These are phyloP conservation scores for Cryomyces minteri DNA, from an alignment of 495 filamentous ascomycete species.

Conservation along the genomic window DNA sequence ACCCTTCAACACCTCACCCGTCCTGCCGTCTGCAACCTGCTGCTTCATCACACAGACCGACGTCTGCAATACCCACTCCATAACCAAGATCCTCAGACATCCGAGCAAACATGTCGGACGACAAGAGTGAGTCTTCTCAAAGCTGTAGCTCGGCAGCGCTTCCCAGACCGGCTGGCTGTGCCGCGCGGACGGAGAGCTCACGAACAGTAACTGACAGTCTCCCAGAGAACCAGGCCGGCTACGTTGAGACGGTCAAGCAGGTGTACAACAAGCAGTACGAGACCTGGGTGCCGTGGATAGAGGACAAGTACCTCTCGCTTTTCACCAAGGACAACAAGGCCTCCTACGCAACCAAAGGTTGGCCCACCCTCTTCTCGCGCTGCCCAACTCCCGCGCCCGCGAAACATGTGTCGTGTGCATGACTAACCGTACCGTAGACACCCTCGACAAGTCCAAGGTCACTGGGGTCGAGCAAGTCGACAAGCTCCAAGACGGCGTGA, in stretches of 20 bases:
- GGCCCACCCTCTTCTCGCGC: constrained; percentile 1
- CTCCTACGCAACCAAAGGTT: constrained; percentile 43
- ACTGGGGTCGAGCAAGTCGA: constrained; percentile 41
- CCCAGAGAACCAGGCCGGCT: background rate
- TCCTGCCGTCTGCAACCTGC: too few species aligned
- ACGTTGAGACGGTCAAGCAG: constrained; percentile 32
- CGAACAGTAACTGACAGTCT: too few species aligned
- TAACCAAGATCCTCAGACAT: too few species aligned
- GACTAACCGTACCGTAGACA: constrained; percentile 24
- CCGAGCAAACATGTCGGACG: too few species aligned
- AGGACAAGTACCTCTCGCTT: constrained; percentile 49
- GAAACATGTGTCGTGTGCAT: too few species aligned
- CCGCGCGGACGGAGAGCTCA: too few species aligned
- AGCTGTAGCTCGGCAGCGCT: too few species aligned
- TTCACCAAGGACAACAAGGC: constrained; percentile 60
- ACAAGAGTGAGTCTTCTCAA: too few species aligned
- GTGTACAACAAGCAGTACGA: constrained; percentile 49
- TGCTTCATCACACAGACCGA: too few species aligned
- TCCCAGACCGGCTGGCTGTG: too few species aligned
- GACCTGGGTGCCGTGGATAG: constrained; percentile 57
- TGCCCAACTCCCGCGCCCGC: background rate
- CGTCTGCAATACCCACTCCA: too few species aligned
- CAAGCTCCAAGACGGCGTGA: constrained; percentile 41
- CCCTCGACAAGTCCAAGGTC: constrained; percentile 45
- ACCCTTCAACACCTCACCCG: too few species aligned